Conservation (phyloP, 768 basidiomycete species). For the Pisolithus tinctorius region DNA sequence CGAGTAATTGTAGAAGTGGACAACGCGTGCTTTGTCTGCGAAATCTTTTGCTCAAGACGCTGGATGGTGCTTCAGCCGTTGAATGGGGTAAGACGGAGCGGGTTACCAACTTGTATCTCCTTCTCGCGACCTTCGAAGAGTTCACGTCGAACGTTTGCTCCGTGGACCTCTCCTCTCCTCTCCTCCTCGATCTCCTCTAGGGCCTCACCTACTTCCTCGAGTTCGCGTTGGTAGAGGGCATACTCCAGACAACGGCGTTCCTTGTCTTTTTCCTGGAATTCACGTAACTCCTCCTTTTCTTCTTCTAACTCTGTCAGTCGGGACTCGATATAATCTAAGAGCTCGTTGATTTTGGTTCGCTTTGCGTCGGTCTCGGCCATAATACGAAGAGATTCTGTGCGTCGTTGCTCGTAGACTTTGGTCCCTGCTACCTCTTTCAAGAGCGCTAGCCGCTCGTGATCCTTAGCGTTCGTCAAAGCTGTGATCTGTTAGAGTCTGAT, state of each 20-base stretch:
- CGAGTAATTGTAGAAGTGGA: slow-evolving; percentile 67
- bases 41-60: slow-evolving; percentile 69
- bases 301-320: slow-evolving; percentile 89
- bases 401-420: slow-evolving; percentile 93
- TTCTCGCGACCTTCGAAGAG: slow-evolving; percentile 81
- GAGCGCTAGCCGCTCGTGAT: slow-evolving; percentile 87
- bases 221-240: slow-evolving; percentile 84
- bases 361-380: slow-evolving; percentile 97
- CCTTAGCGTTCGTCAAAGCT: slow-evolving; percentile 93
- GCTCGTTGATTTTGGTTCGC: slow-evolving; percentile 82
- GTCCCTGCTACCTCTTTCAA: slow-evolving; percentile 98
- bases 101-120: slow-evolving; percentile 62
- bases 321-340: slow-evolving; percentile 86
- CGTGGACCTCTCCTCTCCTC: slow-evolving; percentile 73
- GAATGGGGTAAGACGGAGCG: neutral
- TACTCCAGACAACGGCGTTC: slow-evolving; percentile 93
- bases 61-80: slow-evolving; percentile 23
- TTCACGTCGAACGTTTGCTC: slow-evolving; percentile 73
- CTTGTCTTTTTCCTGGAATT: slow-evolving; percentile 94
- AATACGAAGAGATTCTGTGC: slow-evolving; percentile 87
- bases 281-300: slow-evolving; percentile 96
- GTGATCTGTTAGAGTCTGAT: slow-evolving; percentile 60
- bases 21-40: slow-evolving; percentile 60
- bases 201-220: slow-evolving; percentile 82
- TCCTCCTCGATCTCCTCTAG: slow-evolving; percentile 85